These are phyloP conservation scores for Mucor sp. DNA, from an alignment of 371 early-diverging fungal genomes.

Conservation along the genomic window DNA sequence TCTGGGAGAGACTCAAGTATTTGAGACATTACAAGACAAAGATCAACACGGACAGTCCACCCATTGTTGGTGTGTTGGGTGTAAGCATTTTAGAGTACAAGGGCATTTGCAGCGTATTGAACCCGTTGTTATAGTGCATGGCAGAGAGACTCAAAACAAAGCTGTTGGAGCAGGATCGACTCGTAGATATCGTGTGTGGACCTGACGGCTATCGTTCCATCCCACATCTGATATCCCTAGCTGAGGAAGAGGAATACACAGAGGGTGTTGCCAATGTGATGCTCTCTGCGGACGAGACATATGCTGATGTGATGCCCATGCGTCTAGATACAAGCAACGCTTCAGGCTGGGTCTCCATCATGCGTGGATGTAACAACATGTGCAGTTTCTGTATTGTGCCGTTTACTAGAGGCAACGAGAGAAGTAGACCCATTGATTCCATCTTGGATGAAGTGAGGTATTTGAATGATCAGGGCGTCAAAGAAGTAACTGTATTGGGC, in stretches of 20 bases:
- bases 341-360: conserved; percentile 72
- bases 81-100: conserved; percentile 31
- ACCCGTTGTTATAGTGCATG: conserved; percentile 49
- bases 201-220: conserved; percentile 81
- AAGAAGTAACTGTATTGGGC: conserved; percentile 78
- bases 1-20: conserved; percentile 70
- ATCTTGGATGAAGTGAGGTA: conserved; percentile 69
- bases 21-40: conserved; percentile 61
- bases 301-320: conserved; percentile 81
- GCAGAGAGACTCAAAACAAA: conserved; percentile 78
- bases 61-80: conserved; percentile 78
- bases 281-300: conserved; percentile 84
- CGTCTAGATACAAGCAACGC: conserved; percentile 63
- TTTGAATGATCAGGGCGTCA: conserved; percentile 71
- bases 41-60: conserved; percentile 51
- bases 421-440: conserved; percentile 74
- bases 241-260: conserved; percentile 62
- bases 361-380: conserved; percentile 89
- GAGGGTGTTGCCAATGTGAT: conserved; percentile 79
- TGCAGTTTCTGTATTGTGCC: conserved; percentile 83
- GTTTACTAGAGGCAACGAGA: conserved; percentile 71
- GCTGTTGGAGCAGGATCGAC: conserved; percentile 69
- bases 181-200: conserved; percentile 82
- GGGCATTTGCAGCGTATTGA: background rate
- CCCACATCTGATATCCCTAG: conserved; percentile 70